phyloP scores from a whole-genome alignment of 1,139 yeast genomes.

The Pichia sp. region DNA sequence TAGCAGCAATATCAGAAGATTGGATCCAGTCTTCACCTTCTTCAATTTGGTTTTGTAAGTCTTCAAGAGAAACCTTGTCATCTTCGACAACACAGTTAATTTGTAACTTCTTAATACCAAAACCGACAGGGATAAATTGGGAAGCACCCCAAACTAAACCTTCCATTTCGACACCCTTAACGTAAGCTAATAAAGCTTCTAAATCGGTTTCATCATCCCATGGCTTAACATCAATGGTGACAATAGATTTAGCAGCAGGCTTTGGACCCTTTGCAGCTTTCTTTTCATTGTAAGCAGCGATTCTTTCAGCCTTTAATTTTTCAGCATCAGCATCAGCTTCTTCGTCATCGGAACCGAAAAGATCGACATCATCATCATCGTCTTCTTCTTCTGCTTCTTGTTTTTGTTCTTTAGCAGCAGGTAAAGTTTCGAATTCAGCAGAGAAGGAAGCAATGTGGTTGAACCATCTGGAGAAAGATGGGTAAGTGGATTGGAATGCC shows the following conservation, averaged over 20 bases:
- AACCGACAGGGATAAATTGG: slow-evolving; percentile 95
- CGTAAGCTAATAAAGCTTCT: slow-evolving; percentile 80
- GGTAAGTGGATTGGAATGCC: slow-evolving; percentile 91
- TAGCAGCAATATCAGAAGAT: slow-evolving; percentile 97
- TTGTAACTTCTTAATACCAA: slow-evolving; percentile 99
- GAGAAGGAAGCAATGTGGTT: slow-evolving; percentile 93
- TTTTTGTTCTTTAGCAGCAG: slow-evolving; percentile 49
- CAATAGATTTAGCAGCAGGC: slow-evolving; percentile 97
- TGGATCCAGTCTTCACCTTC: slow-evolving; percentile 99
- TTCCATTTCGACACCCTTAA: slow-evolving; percentile 75
- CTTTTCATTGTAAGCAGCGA: slow-evolving; percentile 96
- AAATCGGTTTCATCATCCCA: slow-evolving; percentile 99
- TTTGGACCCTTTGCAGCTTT: slow-evolving; percentile 96
- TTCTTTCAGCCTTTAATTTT: slow-evolving; percentile 92
- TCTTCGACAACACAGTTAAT: slow-evolving; percentile 98
- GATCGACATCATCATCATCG: slow-evolving; percentile 88
- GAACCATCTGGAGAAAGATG: slow-evolving; percentile 96
- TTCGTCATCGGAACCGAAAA: slow-evolving; percentile 91
- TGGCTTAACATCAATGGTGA: slow-evolving; percentile 96
- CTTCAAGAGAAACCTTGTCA: slow-evolving; percentile 88
- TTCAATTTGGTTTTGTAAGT: slow-evolving; percentile 77
- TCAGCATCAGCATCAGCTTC: slow-evolving; percentile 96
- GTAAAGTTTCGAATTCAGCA: slow-evolving; percentile 76
- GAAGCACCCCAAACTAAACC: slow-evolving; percentile 99
- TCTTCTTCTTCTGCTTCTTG: slow-evolving; percentile 54